Evolutionary conservation across 2,329 filamentous ascomycete genomes (phyloP).

Genomic region (Neofusicoccum umdonicola): DNA sequence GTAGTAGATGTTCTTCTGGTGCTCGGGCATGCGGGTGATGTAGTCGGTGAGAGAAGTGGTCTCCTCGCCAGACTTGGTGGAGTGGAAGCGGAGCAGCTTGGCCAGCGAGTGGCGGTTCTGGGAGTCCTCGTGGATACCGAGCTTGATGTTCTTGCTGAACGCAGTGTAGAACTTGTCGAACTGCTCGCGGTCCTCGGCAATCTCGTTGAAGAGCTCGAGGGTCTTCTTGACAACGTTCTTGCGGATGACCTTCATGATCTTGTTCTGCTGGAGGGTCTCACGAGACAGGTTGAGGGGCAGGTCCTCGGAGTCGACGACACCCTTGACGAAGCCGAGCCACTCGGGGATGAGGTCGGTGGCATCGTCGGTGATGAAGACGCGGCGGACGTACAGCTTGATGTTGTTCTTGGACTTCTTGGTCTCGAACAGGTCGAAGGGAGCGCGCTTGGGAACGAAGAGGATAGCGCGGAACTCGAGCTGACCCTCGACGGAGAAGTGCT

Average conservation of each 20-base stretch:
- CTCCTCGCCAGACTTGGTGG: slow-evolving; percentile 98
- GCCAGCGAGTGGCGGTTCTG: slow-evolving; percentile 92
- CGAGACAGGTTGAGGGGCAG: slow-evolving; percentile 98
- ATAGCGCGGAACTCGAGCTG: slow-evolving; percentile 99
- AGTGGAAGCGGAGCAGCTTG: slow-evolving; percentile 98
- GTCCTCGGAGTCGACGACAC: slow-evolving; percentile 99
- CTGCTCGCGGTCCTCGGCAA: slow-evolving; percentile 98
- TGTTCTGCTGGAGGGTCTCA: slow-evolving; percentile 99
- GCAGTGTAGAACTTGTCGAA: slow-evolving; percentile 99
- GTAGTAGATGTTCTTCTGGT: slow-evolving; percentile 99
- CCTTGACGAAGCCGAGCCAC: slow-evolving; percentile 99
- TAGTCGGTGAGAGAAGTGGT: slow-evolving; percentile 94
- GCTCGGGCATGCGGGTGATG: slow-evolving; percentile 98
- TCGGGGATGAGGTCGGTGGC: slow-evolving; percentile 98
- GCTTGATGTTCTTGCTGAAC: slow-evolving; percentile 99
- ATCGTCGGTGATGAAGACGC: slow-evolving; percentile 99
- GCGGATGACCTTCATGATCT: slow-evolving; percentile 99
- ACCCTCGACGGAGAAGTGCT: slow-evolving; percentile 99
- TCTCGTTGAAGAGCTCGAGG: slow-evolving; percentile 98
- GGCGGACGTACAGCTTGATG: slow-evolving; percentile 99
- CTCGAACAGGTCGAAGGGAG: slow-evolving; percentile 99
- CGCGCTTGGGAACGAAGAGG: slow-evolving; percentile 98
- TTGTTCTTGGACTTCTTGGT: slow-evolving; percentile 99
- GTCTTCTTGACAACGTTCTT: slow-evolving; percentile 99
- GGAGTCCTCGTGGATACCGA: slow-evolving; percentile 98